phyloP scores from a whole-genome alignment of 148 eudicot genomes.

The Camellia granthamiana region DNA sequence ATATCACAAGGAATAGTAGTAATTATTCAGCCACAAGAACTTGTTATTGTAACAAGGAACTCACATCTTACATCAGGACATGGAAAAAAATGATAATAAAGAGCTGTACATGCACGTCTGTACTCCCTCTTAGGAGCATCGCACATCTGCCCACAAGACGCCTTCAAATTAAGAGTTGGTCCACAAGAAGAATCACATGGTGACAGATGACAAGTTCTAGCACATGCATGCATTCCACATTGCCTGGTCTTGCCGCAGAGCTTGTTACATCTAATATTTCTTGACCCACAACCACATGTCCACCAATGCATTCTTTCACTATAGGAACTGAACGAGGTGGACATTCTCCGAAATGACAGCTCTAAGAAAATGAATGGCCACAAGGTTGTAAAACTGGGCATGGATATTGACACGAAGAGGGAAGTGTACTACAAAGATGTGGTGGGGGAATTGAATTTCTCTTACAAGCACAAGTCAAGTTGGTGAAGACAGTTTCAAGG shows the following conservation, averaged over 20 bases:
- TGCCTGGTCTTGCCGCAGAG: conserved; percentile 83
- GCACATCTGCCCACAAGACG: conserved; percentile 83
- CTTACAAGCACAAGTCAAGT: conserved; percentile 89
- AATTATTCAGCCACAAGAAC: conserved; percentile 78
- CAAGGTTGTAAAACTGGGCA: conserved; percentile 87
- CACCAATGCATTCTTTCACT: conserved; percentile 91
- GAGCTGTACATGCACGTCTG: conserved; percentile 76
- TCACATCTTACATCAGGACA: conserved; percentile 88
- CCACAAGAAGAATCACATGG: conserved; percentile 68
- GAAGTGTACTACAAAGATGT: conserved; percentile 88
- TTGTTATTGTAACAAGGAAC: conserved; percentile 68
- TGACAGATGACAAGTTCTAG: conserved; percentile 76
- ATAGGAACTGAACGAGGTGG: conserved; percentile 85
- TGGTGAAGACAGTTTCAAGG: conserved; percentile 80
- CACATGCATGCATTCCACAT: conserved; percentile 93
- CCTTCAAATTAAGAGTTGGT: conserved; percentile 32
- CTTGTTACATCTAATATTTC: conserved; percentile 80
- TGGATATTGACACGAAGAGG: conserved; percentile 75
- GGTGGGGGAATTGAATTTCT: conserved; percentile 93
- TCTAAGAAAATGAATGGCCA: conserved; percentile 88
- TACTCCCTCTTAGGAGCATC: conserved; percentile 96
- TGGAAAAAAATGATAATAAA: conserved; percentile 67
- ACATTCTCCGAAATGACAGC: conserved; percentile 96
- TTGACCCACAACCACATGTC: conserved; percentile 99
- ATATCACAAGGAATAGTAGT: conserved; percentile 85